Evolutionary conservation across 257 asterid genomes (phyloP).

Genomic region (Cordia subcordata): DNA sequence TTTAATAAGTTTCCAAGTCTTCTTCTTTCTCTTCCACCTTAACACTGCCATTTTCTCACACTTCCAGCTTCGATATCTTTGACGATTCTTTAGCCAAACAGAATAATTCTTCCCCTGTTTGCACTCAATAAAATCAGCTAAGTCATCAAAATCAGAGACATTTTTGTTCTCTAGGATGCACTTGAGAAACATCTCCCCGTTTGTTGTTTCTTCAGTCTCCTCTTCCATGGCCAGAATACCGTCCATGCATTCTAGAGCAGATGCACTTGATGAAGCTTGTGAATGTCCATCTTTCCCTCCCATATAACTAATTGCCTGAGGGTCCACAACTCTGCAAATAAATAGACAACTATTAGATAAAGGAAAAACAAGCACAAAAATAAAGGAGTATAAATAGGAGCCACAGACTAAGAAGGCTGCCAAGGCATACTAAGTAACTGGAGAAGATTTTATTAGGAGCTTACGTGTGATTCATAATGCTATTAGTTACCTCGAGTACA

Average conservation of each 20-base stretch:
- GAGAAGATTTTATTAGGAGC: neutral
- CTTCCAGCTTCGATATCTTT: slow-evolving; percentile 48
- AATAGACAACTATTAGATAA: neutral
- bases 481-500: slow-evolving; percentile 43
- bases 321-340: slow-evolving; percentile 17
- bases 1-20: slow-evolving; percentile 36
- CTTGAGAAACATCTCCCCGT: slow-evolving; percentile 60
- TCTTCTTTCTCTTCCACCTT: slow-evolving; percentile 65
- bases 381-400: neutral
- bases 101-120: slow-evolving; percentile 63
- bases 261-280: slow-evolving; percentile 20
- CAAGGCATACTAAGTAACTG: too few species aligned
- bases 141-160: slow-evolving; percentile 38
- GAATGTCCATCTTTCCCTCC: slow-evolving; percentile 14
- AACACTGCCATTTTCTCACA: slow-evolving; percentile 47
- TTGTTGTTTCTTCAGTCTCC: slow-evolving; percentile 55
- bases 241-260: slow-evolving; percentile 14
- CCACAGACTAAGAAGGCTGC: neutral
- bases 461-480: slow-evolving; percentile 1
- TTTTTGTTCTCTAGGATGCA: slow-evolving; percentile 25
- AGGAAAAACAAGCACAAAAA: neutral
- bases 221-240: slow-evolving; percentile 38
- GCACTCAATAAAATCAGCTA: slow-evolving; percentile 64
- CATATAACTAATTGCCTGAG: slow-evolving; percentile 13
- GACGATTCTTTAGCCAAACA: slow-evolving; percentile 57